phyloP scores from a whole-genome alignment of 441 rosid species.

The Rhodomyrtus psidioides region DNA sequence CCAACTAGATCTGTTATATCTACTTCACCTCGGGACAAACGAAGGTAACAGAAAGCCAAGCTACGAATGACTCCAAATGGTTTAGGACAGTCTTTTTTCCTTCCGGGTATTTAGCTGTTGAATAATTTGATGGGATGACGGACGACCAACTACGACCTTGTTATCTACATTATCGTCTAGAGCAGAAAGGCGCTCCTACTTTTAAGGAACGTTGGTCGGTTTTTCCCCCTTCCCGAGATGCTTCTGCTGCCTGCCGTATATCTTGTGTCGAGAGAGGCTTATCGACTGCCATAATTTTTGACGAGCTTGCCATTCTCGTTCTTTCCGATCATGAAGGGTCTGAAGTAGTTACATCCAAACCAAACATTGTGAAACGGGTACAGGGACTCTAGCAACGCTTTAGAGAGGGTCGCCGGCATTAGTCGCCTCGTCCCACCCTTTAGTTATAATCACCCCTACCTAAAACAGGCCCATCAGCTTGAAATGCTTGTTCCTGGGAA shows the following conservation, averaged over 20 bases:
- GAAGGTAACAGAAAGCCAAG: not conserved
- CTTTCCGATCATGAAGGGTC: rapidly evolving
- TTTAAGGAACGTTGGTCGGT: not conserved
- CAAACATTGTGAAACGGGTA: rapidly evolving
- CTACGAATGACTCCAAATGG: not conserved
- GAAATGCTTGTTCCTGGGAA: not conserved
- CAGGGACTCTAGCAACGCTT: not conserved
- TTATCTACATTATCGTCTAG: not conserved
- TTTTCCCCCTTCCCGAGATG: too few species aligned
- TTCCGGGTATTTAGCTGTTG: not conserved
- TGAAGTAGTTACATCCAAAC: not conserved
- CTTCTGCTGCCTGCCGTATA: rapidly evolving
- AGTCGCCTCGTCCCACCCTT: not conserved
- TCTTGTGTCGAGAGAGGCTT: not conserved
- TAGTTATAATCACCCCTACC: not conserved
- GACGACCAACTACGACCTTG: not conserved
- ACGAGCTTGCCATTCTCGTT: not conserved
- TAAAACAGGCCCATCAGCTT: not conserved
- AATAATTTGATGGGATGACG: not conserved
- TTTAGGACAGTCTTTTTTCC: not conserved
- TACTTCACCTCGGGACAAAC: not conserved
- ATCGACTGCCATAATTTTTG: not conserved
- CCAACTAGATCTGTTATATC: not conserved
- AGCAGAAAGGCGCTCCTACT: not conserved
- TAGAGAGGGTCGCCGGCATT: not conserved